These are phyloP conservation scores for Trapa bicornis DNA, from an alignment of 345 rosid genomes.

Conservation along the genomic window DNA sequence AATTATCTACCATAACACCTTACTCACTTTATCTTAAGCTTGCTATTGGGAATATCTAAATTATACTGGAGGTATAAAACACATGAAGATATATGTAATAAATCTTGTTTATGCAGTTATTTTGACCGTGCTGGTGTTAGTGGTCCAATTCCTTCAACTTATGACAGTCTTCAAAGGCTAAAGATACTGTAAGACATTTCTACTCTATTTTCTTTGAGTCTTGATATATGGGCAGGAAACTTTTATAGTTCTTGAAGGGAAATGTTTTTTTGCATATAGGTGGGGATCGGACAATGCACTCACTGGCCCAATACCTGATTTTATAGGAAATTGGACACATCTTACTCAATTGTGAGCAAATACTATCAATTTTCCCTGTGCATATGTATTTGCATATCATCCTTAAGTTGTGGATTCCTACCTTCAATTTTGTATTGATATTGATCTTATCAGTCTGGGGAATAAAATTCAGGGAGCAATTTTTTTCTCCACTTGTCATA, in stretches of 20 bases:
- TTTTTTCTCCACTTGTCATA: neutral
- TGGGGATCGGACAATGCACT: too few relatives aligned
- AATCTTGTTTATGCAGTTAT: neutral
- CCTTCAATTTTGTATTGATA: neutral
- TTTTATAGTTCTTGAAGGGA: too few relatives aligned
- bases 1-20: neutral
- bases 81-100: too few relatives aligned
- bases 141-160: constrained; percentile 38
- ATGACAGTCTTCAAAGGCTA: constrained; percentile 25
- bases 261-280: too few relatives aligned
- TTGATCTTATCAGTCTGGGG: neutral
- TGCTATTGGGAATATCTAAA: neutral
- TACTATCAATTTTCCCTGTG: neutral
- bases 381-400: neutral
- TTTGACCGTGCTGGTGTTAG: constrained; percentile 25
- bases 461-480: neutral
- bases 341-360: neutral
- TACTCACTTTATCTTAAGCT: neutral
- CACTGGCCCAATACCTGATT: too few relatives aligned
- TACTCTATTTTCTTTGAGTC: neutral
- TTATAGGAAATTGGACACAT: too few relatives aligned
- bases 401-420: neutral
- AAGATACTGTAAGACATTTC: constrained; percentile 26
- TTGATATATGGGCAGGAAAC: too few relatives aligned
- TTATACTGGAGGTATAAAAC: too few relatives aligned